Conservation (phyloP, 257 asterid genomes). For the Lantana camara region DNA sequence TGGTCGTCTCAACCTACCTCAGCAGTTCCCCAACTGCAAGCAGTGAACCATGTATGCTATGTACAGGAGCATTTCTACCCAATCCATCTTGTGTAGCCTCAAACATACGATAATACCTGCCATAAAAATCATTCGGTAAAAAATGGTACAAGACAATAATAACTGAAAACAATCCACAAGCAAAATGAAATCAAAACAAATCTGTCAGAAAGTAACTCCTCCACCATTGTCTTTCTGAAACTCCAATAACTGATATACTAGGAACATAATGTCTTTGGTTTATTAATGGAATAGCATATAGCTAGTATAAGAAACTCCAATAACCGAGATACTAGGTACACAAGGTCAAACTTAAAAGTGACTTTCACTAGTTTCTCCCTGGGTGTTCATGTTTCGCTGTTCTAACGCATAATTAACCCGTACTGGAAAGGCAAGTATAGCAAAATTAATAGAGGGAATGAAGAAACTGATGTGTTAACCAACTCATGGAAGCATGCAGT, state of each 20-base stretch:
- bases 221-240: too few relatives aligned
- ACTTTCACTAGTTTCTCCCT: too few relatives aligned
- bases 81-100: constrained; percentile 99
- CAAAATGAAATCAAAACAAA: constrained; percentile 1
- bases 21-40: constrained; percentile 99
- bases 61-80: constrained; percentile 88
- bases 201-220: neutral
- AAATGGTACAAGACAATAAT: constrained; percentile 19
- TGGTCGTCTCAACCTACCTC: constrained; percentile 63
- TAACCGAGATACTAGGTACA: too few relatives aligned
- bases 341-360: too few relatives aligned
- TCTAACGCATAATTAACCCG: too few relatives aligned
- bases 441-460: too few relatives aligned
- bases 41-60: constrained; percentile 97
- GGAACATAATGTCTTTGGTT: neutral
- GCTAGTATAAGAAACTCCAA: constrained; percentile 6
- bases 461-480: too few relatives aligned
- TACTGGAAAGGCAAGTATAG: too few relatives aligned
- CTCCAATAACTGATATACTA: neutral
- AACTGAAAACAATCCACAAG: constrained; percentile 2
- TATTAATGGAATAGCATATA: constrained; percentile 1
- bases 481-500: too few relatives aligned
- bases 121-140: constrained; percentile 30
- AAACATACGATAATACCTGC: constrained; percentile 98
- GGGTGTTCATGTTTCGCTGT: too few relatives aligned